phyloP scores from a whole-genome alignment of 768 basidiomycete species.

The Cyclocybe aegerita region DNA sequence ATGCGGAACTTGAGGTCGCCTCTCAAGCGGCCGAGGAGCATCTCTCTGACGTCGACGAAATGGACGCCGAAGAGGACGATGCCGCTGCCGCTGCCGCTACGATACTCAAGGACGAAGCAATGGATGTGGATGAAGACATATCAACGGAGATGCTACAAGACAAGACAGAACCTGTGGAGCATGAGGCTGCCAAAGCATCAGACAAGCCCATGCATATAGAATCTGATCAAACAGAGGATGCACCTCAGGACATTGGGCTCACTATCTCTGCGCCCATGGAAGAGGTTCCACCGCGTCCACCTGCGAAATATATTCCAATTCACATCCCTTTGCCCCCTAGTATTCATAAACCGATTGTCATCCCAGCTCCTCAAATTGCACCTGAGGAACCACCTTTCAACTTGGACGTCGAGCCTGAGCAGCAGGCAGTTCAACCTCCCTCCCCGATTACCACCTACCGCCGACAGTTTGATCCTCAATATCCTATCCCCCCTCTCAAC shows the following conservation, averaged over 20 bases:
- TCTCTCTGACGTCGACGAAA: no score
- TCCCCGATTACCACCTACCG: slow-evolving; percentile 24
- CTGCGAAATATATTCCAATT: slow-evolving; percentile 8
- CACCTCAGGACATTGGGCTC: neutral
- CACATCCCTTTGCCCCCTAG: slow-evolving; percentile 19
- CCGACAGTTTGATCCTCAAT: slow-evolving; percentile 43
- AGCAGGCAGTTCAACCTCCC: slow-evolving; percentile 10
- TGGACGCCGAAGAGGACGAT: no score
- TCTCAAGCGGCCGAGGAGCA: neutral
- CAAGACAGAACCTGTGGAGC: neutral
- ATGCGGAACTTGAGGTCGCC: neutral
- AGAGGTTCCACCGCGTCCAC: neutral
- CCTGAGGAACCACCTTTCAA: slow-evolving; percentile 10
- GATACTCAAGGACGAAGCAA: no score
- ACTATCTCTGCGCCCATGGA: neutral
- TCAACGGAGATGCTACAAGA: no score
- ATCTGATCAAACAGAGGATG: neutral
- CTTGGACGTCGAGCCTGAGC: slow-evolving; percentile 14
- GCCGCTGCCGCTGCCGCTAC: no score
- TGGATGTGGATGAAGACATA: no score
- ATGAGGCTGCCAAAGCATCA: neutral
- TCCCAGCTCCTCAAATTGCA: slow-evolving; percentile 23
- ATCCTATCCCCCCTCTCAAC: slow-evolving; percentile 55
- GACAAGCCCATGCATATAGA: slow-evolving; percentile 6
- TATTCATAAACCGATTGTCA: slow-evolving; percentile 26